Base-by-base conservation (phyloP, 805 yeast genomes). In the Lipomyces starkeyi region DNA sequence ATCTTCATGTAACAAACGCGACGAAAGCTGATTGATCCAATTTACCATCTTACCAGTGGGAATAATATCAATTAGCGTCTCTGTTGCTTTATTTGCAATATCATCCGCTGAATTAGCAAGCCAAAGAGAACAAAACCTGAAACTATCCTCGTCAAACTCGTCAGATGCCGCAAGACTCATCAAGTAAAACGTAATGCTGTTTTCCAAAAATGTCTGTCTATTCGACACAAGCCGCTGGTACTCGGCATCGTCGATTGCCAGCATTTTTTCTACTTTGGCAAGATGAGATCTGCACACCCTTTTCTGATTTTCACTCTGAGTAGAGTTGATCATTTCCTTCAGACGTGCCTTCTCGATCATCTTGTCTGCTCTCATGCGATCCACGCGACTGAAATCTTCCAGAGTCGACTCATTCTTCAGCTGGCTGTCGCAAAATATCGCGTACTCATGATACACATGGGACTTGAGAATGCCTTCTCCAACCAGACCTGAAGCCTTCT, bases 121-220 rank as follows among this genome's bases (percentile, higher is more conserved):
- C 97, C 98, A 94, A 11, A 94, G 77, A 0, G 93, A 90, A 77
- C 93, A 89, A 69, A 93, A 89, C 65, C 91, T 85, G 74, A 91
- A 96, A 35, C 89, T 79, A 61, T 86, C 89, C 67, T 85, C 87
- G 63, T 83, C 84, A 67, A 76, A 81, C 2, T 73, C 74, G 59
- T 83, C 85, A 56, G 82, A 76, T 22, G 80, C 77, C 1, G 82
- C 76, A n/a, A 90, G 78, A 17, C 90, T 81, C 55, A 80, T 82
- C 62, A 92, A 74, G 74, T 88, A 91, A 71, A 85, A 88, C 27
- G 82, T 83, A 17, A 88, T 80, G 0, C 96, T 86, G 43, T 85
- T 83, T 29, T 78, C 78, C 6, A 87, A 80, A 73, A 88, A 86
- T 1, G 75, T 77, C 32, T 79, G 77, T 59, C 80, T 80, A 61